phyloP scores from a whole-genome alignment of 495 filamentous ascomycete species.

The Talaromyces wortmannii region DNA sequence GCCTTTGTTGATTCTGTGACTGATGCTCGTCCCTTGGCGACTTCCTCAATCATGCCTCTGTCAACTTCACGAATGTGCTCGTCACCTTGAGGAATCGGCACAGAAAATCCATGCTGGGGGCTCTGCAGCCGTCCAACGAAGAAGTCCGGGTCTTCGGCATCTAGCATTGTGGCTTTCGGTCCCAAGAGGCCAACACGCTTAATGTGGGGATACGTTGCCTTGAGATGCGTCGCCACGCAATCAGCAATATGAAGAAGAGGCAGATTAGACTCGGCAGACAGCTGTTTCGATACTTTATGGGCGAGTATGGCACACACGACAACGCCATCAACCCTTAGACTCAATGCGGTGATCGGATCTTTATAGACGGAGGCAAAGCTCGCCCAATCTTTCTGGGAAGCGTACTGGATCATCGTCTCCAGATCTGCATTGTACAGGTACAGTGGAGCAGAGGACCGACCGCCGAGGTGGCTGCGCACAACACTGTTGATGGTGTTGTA shows the following conservation, averaged over 20 bases:
- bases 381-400: slow-evolving; percentile 3
- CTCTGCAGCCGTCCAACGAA: too few species aligned
- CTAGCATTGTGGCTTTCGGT: neutral
- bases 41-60: too few species aligned
- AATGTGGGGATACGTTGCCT: slow-evolving; percentile 3
- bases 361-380: too few species aligned
- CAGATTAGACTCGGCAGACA: slow-evolving; percentile 1
- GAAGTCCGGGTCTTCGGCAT: too few species aligned
- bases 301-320: slow-evolving; percentile 12
- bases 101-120: too few species aligned
- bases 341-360: slow-evolving; percentile 1
- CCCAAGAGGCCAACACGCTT: slow-evolving; percentile 8
- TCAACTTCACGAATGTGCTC: too few species aligned
- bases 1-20: neutral
- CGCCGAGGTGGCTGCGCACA: slow-evolving; percentile 7
- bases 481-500: slow-evolving; percentile 12
- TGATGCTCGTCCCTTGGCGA: too few species aligned
- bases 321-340: slow-evolving; percentile 5
- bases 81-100: too few species aligned
- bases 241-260: slow-evolving; percentile 12
- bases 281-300: slow-evolving; percentile 8
- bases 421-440: slow-evolving; percentile 12
- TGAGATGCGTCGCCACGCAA: slow-evolving; percentile 6
- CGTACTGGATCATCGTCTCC: slow-evolving; percentile 9
- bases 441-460: slow-evolving; percentile 6